phyloP scores from a whole-genome alignment of 2,329 filamentous ascomycete species.

The Aspergillus vadensis region DNA sequence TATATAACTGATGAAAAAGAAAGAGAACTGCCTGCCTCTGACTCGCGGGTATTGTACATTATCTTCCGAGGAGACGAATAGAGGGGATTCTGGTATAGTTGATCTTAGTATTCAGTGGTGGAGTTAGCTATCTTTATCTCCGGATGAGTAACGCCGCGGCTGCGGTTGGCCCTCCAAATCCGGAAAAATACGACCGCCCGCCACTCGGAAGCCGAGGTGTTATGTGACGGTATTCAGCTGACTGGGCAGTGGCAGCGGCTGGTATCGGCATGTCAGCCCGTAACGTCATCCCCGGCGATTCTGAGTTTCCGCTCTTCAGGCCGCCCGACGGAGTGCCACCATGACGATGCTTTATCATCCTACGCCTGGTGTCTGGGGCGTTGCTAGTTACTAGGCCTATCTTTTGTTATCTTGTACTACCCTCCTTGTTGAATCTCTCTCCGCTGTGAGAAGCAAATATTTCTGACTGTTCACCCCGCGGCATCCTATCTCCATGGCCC shows the following conservation, averaged over 20 bases:
- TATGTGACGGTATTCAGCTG: constrained; percentile 21
- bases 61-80: too few species aligned
- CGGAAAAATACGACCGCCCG: constrained; percentile 12
- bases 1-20: too few species aligned
- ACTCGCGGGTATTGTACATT: too few species aligned
- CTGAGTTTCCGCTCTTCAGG: constrained; percentile 18
- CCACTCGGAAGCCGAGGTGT: constrained; percentile 24
- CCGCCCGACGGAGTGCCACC: constrained; percentile 19
- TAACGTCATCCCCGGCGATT: constrained; percentile 19
- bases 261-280: constrained; percentile 39
- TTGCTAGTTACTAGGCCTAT: background rate
- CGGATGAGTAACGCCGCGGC: constrained; percentile 12
- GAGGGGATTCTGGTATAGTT: too few species aligned
- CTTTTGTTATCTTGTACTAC: background rate
- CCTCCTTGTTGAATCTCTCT: background rate
- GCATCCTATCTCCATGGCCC: constrained; percentile 23
- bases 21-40: too few species aligned
- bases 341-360: constrained; percentile 16
- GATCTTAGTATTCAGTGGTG: too few species aligned
- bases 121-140: background rate
- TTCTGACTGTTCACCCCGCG: background rate
- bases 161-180: constrained; percentile 13
- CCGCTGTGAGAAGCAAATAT: constrained; percentile 6
- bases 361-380: background rate
- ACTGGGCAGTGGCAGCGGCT: constrained; percentile 17